A percentile compares a stretch with the other conserved stretches of the same genome.
Evolutionary conservation across 441 rosid species (phyloP).

Genomic region (Brassica balearica): DNA sequence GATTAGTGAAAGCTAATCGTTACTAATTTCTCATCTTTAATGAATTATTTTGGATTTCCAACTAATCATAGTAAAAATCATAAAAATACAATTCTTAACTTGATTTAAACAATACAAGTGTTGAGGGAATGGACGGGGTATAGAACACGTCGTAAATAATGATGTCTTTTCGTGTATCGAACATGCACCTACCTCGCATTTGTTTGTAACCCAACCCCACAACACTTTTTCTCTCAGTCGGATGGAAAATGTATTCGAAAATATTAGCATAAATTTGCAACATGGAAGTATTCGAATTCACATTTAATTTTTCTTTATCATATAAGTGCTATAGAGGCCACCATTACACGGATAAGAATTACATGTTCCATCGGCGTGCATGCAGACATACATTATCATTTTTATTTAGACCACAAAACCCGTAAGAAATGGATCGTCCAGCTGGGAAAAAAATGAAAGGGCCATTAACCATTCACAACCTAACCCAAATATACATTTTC

Average conservation of each 20-base stretch:
- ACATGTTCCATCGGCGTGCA: neutral
- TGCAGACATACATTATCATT: neutral
- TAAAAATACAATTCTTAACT: neutral
- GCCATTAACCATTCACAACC: neutral
- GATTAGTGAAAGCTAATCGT: constrained; percentile 3
- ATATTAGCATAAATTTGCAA: neutral
- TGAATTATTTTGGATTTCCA: constrained; percentile 3
- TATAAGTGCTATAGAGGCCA: neutral
- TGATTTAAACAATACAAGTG: constrained; percentile 31
- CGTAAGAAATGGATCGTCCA: neutral
- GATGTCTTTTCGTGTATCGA: constrained; percentile 32
- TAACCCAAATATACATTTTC: neutral
- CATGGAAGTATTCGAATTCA: constrained; percentile 5
- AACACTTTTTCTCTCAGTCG: neutral
- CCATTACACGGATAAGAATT: neutral
- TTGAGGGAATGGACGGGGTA: constrained; percentile 23
- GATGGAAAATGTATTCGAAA: neutral
- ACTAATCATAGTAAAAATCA: constrained; percentile 2
- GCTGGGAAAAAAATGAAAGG: neutral
- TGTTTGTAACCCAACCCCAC: constrained; percentile 28
- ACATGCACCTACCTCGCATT: constrained; percentile 41
- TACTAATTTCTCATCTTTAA: neutral
- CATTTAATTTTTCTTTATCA: neutral
- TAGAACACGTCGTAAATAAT: constrained; percentile 34
- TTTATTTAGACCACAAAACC: constrained; percentile 11